A percentile compares a stretch with the other conserved stretches of the same genome.
phyloP scores from a whole-genome alignment of 2,329 filamentous ascomycete genomes.

The Proliferodiscus dingleyae region DNA sequence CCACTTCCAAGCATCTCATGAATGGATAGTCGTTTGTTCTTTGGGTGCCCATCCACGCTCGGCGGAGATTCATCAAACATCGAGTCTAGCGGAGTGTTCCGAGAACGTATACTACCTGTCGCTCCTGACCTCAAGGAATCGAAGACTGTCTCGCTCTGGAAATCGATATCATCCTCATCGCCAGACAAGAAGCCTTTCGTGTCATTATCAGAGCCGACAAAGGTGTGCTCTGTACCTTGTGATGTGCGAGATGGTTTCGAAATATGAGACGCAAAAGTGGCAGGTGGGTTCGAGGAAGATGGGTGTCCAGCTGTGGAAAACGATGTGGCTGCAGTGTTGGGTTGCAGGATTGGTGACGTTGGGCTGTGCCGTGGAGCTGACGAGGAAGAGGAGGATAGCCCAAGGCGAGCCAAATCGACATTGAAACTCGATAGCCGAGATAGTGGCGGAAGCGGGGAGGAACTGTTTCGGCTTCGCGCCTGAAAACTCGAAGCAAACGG shows the following conservation, averaged over 20 bases:
- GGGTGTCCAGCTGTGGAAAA: slow-evolving; percentile 39
- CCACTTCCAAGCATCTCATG: slow-evolving; percentile 34
- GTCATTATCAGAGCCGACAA: slow-evolving; percentile 67
- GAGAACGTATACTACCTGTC: slow-evolving; percentile 60
- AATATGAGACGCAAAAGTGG: slow-evolving; percentile 18
- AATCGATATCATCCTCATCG: slow-evolving; percentile 74
- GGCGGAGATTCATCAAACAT: slow-evolving; percentile 78
- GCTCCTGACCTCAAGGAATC: slow-evolving; percentile 70
- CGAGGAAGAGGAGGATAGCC: slow-evolving; percentile 37
- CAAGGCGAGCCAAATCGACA: slow-evolving; percentile 46
- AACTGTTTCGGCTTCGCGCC: slow-evolving; percentile 37
- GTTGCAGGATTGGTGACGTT: slow-evolving; percentile 27
- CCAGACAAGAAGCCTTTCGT: slow-evolving; percentile 58
- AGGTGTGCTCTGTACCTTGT: slow-evolving; percentile 41
- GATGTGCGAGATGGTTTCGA: slow-evolving; percentile 21
- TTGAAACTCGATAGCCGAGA: slow-evolving; percentile 51
- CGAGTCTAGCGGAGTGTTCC: slow-evolving; percentile 69
- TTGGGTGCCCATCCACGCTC: slow-evolving; percentile 44
- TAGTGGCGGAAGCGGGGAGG: slow-evolving; percentile 52
- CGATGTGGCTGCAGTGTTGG: slow-evolving; percentile 31
- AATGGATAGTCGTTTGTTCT: slow-evolving; percentile 27
- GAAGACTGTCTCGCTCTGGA: slow-evolving; percentile 71
- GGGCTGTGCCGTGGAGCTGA: slow-evolving; percentile 24
- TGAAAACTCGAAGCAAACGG: slow-evolving; percentile 22
- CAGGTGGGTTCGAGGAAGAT: slow-evolving; percentile 34